Percentiles rank a stretch among this genome's conserved stretches.
Evolutionary conservation across 257 asterid genomes (phyloP).

Genomic region (Solanum clarkiae): DNA sequence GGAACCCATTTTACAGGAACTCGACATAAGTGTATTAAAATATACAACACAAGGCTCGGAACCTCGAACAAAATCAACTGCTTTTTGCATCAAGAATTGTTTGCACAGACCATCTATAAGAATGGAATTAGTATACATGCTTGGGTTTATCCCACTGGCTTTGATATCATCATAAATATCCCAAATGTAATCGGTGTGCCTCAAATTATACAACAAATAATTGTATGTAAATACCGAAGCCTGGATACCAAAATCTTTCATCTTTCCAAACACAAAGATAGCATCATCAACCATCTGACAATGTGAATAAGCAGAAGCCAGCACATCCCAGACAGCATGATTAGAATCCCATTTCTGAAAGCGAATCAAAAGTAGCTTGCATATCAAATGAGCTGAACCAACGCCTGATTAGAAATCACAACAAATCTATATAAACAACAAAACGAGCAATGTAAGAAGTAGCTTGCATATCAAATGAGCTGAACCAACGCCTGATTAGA

Average conservation of each 20-base stretch:
- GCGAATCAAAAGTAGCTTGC: constrained; percentile 46
- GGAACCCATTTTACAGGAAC: constrained; percentile 56
- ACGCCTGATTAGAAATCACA: constrained; percentile 54
- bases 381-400: constrained; percentile 58
- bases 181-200: constrained; percentile 42
- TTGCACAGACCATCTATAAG: constrained; percentile 56
- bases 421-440: constrained; percentile 33
- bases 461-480: constrained; percentile 49
- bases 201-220: constrained; percentile 49
- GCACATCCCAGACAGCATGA: constrained; percentile 56
- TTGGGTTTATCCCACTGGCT: constrained; percentile 32
- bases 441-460: constrained; percentile 14
- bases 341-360: constrained; percentile 35
- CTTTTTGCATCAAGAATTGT: constrained; percentile 52
- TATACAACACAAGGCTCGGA: constrained; percentile 36
- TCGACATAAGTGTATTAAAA: constrained; percentile 57
- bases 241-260: constrained; percentile 45
- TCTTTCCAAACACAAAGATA: constrained; percentile 44
- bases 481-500: constrained; percentile 65
- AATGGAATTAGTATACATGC: constrained; percentile 44
- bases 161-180: constrained; percentile 36
- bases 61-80: constrained; percentile 36
- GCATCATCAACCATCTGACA: constrained; percentile 56
- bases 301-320: constrained; percentile 52
- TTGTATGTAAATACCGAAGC: constrained; percentile 55